phyloP scores from a whole-genome alignment of 768 basidiomycete genomes.

The Chiua virens region DNA sequence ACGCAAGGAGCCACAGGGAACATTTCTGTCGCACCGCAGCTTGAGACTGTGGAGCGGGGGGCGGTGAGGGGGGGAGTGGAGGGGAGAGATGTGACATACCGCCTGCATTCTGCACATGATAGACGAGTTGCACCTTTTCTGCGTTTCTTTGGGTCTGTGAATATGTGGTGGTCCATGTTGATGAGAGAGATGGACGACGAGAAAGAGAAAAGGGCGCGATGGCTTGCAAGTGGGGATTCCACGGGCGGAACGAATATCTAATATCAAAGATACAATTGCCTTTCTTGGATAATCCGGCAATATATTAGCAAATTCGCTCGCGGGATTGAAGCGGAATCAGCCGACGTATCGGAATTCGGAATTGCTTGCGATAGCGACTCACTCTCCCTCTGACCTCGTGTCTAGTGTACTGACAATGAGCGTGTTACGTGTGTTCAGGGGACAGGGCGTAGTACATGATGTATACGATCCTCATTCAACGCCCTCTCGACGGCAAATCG shows the following conservation, averaged over 20 bases:
- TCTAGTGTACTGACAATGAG: too few species aligned
- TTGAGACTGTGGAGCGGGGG: constrained; percentile 23
- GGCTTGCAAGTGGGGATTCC: constrained; percentile 12
- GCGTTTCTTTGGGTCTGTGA: constrained; percentile 50
- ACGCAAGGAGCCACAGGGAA: constrained; percentile 81
- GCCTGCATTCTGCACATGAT: constrained; percentile 78
- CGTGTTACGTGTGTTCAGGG: too few species aligned
- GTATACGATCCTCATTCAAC: constrained; percentile 19
- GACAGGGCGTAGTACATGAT: too few species aligned
- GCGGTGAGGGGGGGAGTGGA: neutral
- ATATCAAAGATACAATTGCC: constrained; percentile 9
- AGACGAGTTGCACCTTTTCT: constrained; percentile 74
- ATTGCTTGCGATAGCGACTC: constrained; percentile 3
- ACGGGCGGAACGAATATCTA: constrained; percentile 12
- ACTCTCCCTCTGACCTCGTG: neutral
- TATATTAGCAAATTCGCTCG: constrained; percentile 22
- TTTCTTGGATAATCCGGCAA: constrained; percentile 23
- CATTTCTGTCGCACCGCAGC: constrained; percentile 62
- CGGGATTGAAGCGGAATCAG: constrained; percentile 22
- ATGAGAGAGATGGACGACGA: constrained; percentile 9
- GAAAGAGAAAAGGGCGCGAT: constrained; percentile 21
- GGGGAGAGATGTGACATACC: constrained; percentile 41
- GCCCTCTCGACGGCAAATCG: too few species aligned
- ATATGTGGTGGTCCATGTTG: constrained; percentile 24
- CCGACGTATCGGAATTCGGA: neutral